These are phyloP conservation scores for Carex scoparia DNA, from an alignment of 176 grass and related monocot genomes.

Conservation along the genomic window DNA sequence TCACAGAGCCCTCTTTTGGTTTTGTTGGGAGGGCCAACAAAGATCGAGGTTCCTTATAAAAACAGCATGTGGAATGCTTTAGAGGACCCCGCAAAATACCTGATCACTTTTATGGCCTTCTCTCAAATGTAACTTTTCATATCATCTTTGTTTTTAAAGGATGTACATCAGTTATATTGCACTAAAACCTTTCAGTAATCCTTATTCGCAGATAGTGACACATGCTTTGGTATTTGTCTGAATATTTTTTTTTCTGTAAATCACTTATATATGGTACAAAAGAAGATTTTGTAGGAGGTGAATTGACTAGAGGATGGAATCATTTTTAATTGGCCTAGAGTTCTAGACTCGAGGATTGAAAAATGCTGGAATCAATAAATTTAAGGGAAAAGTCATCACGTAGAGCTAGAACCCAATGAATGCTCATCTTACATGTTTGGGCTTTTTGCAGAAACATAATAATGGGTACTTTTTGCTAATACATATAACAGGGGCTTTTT, in stretches of 20 bases:
- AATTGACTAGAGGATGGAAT: neutral
- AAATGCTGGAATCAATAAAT: neutral
- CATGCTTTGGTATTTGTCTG: neutral
- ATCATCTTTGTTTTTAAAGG: neutral
- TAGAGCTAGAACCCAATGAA: neutral
- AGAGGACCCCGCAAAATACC: conserved; percentile 90
- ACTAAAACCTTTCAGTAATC: neutral
- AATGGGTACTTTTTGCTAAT: neutral
- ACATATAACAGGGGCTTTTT: neutral
- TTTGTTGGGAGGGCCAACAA: conserved; percentile 43
- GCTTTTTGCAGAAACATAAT: neutral
- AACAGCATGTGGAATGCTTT: conserved; percentile 82
- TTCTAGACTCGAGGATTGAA: neutral
- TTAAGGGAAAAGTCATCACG: neutral
- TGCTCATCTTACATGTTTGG: neutral
- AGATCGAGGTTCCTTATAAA: conserved; percentile 54
- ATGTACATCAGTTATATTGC: neutral
- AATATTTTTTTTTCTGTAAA: neutral
- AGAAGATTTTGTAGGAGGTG: neutral
- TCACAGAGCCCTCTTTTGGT: conserved; percentile 50
- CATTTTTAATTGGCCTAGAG: neutral
- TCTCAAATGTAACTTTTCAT: conserved; percentile 66
- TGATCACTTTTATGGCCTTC: conserved; percentile 97
- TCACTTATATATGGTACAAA: neutral
- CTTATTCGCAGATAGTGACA: neutral